phyloP scores from a whole-genome alignment of 441 rosid genomes.

The Adansonia grandidieri region DNA sequence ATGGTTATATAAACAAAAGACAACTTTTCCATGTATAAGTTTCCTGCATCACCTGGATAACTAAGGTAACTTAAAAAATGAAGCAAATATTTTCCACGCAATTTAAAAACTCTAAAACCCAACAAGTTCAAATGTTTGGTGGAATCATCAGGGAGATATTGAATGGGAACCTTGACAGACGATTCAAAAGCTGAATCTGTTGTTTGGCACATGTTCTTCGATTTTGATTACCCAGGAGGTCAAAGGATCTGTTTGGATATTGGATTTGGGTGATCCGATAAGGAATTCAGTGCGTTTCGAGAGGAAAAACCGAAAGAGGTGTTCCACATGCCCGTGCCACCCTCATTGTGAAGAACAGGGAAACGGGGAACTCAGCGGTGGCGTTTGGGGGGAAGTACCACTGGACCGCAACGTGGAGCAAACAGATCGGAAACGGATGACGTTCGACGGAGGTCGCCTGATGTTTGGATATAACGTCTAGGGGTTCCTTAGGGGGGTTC shows the following conservation, averaged over 20 bases:
- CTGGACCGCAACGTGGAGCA: constrained; percentile 78
- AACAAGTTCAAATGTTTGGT: constrained; percentile 55
- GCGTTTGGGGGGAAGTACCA: constrained; percentile 39
- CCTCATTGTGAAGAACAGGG: constrained; percentile 62
- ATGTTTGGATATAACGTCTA: constrained; percentile 49
- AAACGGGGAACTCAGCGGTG: constrained; percentile 43
- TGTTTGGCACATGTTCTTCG: constrained; percentile 37
- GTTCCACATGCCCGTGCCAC: constrained; percentile 25
- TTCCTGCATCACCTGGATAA: constrained; percentile 40
- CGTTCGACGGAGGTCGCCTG: constrained; percentile 54
- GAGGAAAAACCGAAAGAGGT: constrained; percentile 62
- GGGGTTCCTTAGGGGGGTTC: constrained; percentile 65
- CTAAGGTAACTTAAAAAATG: constrained; percentile 46
- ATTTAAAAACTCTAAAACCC: constrained; percentile 48
- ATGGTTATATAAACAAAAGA: constrained; percentile 45
- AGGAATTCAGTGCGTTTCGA: constrained; percentile 66
- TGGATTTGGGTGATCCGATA: constrained; percentile 40
- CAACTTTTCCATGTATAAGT: constrained; percentile 37
- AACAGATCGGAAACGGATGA: constrained; percentile 69
- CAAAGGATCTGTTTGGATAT: constrained; percentile 29
- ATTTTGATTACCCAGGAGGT: constrained; percentile 69
- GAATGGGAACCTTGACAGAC: constrained; percentile 48
- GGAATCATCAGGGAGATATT: constrained; percentile 41
- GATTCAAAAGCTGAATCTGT: constrained; percentile 56
- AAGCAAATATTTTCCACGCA: constrained; percentile 72